These are phyloP conservation scores for Elongisporangium senticosum DNA, from an alignment of 352 stramenopile genomes.

Conservation along the genomic window DNA sequence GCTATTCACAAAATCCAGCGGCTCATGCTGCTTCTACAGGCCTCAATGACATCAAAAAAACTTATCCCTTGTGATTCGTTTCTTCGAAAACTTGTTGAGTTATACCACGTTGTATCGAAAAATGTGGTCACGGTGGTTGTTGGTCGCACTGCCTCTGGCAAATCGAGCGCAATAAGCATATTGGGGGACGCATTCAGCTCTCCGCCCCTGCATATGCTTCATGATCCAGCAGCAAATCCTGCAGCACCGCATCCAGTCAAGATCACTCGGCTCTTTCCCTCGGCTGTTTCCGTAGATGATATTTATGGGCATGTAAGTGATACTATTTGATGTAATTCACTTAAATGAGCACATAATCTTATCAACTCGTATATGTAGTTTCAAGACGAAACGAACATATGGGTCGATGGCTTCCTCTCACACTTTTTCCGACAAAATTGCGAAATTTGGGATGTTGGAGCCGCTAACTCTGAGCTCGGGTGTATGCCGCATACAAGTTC, in stretches of 20 bases:
- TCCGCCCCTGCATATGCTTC: conserved; percentile 11
- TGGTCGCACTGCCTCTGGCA: conserved; percentile 42
- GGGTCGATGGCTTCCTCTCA: conserved; percentile 52
- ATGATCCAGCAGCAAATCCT: neutral
- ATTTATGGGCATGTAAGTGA: conserved; percentile 36
- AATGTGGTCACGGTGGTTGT: conserved; percentile 41
- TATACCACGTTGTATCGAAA: conserved; percentile 41
- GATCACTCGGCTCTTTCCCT: conserved; percentile 30
- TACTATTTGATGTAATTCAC: neutral
- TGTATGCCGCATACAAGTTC: neutral
- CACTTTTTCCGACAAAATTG: conserved; percentile 55
- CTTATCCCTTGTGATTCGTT: conserved; percentile 36
- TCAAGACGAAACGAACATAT: conserved; percentile 28
- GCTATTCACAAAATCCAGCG: conserved; percentile 18
- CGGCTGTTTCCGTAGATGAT: conserved; percentile 34
- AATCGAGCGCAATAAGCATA: conserved; percentile 49
- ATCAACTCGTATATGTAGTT: conserved; percentile 15
- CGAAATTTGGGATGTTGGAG: neutral
- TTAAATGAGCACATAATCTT: neutral
- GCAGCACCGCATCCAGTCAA: conserved; percentile 14
- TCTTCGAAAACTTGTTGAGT: conserved; percentile 48
- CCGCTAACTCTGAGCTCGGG: neutral
- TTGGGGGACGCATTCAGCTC: neutral
- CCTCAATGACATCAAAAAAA: conserved; percentile 13
- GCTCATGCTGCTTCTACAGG: conserved; percentile 25